Evolutionary conservation across 164 flowering plant genomes (phyloP).

Genomic region (Nymphaea colorata): DNA sequence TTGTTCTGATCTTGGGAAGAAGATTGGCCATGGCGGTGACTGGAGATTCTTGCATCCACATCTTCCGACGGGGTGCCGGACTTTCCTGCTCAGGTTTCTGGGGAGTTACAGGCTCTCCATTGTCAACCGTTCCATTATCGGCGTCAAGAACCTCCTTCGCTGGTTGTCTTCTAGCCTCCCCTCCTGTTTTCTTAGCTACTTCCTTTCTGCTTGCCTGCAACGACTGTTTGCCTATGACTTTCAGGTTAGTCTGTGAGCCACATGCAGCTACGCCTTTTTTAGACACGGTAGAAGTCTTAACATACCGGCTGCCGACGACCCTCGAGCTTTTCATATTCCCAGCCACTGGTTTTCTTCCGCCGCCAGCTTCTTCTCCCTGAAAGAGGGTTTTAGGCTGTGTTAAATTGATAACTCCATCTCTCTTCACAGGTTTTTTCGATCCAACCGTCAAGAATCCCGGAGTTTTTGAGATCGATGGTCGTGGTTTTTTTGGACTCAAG

Average conservation of each 20-base stretch:
- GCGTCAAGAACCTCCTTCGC: neutral
- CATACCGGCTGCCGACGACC: constrained; percentile 62
- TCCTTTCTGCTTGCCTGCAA: constrained; percentile 36
- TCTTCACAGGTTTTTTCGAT: constrained; percentile 37
- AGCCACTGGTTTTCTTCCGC: constrained; percentile 19
- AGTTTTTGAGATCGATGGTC: constrained; percentile 19
- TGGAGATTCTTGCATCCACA: constrained; percentile 8
- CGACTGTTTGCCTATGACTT: constrained; percentile 39
- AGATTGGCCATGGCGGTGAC: constrained; percentile 13
- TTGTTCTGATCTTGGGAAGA: constrained; percentile 51
- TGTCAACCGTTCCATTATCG: neutral
- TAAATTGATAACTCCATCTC: constrained; percentile 21
- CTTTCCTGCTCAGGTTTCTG: neutral
- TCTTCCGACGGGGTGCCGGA: neutral
- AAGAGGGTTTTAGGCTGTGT: constrained; percentile 68
- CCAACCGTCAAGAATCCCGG: constrained; percentile 42
- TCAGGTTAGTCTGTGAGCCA: neutral
- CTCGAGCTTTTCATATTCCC: constrained; percentile 29
- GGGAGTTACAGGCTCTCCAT: neutral
- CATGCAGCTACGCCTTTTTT: too few species aligned
- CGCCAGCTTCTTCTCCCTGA: constrained; percentile 36
- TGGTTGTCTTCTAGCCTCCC: neutral
- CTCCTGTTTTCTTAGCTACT: constrained; percentile 12
- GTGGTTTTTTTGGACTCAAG: constrained; percentile 34
- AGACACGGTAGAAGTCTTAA: constrained; percentile 12